Conservation (phyloP, 2,329 filamentous ascomycete genomes). For the Fusarium annulatum region DNA sequence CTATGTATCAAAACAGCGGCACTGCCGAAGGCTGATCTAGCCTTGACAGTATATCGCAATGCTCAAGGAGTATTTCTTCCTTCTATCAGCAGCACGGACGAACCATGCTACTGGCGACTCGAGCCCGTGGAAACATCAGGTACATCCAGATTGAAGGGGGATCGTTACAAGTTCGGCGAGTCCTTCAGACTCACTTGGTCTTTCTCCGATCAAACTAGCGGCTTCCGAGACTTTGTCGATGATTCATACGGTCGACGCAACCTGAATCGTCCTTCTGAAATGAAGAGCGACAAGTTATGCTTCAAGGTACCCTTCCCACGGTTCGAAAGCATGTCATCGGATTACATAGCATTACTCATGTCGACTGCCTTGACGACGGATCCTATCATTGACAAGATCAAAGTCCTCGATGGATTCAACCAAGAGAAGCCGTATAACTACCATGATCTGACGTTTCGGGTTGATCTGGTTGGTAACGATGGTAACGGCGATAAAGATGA, state of each 20-base stretch:
- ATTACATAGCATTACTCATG: neutral
- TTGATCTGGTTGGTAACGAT: neutral
- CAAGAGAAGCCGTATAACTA: fast-evolving
- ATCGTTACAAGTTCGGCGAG: too few relatives aligned
- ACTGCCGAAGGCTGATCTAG: too few relatives aligned
- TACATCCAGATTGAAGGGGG: too few relatives aligned
- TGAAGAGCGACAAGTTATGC: fast-evolving
- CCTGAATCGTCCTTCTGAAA: fast-evolving
- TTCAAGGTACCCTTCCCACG: neutral
- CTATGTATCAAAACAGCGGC: too few relatives aligned
- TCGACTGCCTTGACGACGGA: neutral
- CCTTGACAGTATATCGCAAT: too few relatives aligned
- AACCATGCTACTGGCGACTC: too few relatives aligned
- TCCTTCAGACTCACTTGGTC: too few relatives aligned
- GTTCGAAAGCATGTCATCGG: fast-evolving
- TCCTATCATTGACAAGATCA: neutral
- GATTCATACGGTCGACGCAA: neutral
- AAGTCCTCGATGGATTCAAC: fast-evolving
- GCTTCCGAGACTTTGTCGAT: neutral
- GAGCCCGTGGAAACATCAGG: too few relatives aligned
- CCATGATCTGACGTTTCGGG: neutral
- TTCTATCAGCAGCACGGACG: too few relatives aligned
- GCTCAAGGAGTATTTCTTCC: neutral
- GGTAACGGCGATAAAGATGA: fast-evolving
- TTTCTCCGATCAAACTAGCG: neutral